phyloP scores from a whole-genome alignment of 371 early-diverging fungal species.

The Choanephora cucurbitarum region DNA sequence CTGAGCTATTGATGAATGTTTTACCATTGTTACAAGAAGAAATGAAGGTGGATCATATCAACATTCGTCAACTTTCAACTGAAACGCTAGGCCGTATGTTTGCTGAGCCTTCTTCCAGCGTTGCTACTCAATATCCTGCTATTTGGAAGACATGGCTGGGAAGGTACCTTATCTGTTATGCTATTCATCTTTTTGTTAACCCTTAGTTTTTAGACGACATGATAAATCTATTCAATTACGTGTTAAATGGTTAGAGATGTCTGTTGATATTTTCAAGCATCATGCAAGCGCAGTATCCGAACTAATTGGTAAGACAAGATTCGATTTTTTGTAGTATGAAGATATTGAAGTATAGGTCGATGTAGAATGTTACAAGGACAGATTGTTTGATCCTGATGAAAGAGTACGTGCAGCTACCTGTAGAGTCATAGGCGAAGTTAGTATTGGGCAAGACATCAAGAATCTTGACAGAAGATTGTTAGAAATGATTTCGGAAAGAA shows the following conservation, averaged over 20 bases:
- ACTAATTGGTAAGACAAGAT: slow-evolving; percentile 54
- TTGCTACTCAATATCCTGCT: slow-evolving; percentile 75
- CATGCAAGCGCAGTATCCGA: slow-evolving; percentile 73
- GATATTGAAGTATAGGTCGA: too few species aligned
- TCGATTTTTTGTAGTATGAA: too few species aligned
- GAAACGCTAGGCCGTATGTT: slow-evolving; percentile 87
- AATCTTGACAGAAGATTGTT: slow-evolving; percentile 64
- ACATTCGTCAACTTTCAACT: slow-evolving; percentile 79
- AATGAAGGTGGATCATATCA: slow-evolving; percentile 74
- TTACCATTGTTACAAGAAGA: slow-evolving; percentile 96
- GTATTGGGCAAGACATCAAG: slow-evolving; percentile 48
- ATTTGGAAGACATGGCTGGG: slow-evolving; percentile 90
- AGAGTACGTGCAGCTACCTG: slow-evolving; percentile 84
- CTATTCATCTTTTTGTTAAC: neutral
- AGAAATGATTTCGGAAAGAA: slow-evolving; percentile 69
- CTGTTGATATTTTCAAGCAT: slow-evolving; percentile 60
- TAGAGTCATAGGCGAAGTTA: slow-evolving; percentile 67
- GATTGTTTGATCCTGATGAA: slow-evolving; percentile 90
- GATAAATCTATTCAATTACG: slow-evolving; percentile 77
- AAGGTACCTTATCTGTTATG: too few species aligned
- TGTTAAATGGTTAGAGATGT: slow-evolving; percentile 75
- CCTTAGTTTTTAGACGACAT: slow-evolving; percentile 68
- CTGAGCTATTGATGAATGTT: slow-evolving; percentile 82
- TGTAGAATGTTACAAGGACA: slow-evolving; percentile 63
- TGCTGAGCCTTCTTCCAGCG: slow-evolving; percentile 66